Conservation (phyloP, 2,329 filamentous ascomycete genomes). For the Neonectria faginata region DNA sequence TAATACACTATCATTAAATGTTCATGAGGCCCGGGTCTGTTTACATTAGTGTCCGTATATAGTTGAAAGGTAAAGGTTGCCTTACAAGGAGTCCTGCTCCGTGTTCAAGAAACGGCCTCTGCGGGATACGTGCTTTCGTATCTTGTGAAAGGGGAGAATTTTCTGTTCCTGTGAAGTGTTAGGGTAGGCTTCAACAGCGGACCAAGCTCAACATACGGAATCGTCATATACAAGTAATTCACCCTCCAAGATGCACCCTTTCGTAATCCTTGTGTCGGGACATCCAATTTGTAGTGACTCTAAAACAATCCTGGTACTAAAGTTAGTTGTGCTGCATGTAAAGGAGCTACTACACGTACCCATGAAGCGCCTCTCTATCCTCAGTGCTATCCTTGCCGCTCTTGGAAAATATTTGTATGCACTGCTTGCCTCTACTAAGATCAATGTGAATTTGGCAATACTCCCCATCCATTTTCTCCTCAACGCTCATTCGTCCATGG, state of each 20-base stretch:
- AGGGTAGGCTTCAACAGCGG: slow-evolving; percentile 6
- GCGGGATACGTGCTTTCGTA: slow-evolving; percentile 82
- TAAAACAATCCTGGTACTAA: slow-evolving; percentile 63
- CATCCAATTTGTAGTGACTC: slow-evolving; percentile 73
- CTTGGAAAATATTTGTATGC: slow-evolving; percentile 89
- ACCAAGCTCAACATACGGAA: slow-evolving; percentile 51
- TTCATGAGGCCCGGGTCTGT: slow-evolving; percentile 62
- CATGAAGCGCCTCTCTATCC: slow-evolving; percentile 73
- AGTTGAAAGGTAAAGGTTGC: slow-evolving; percentile 10
- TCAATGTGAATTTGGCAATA: slow-evolving; percentile 92
- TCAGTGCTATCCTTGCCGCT: slow-evolving; percentile 88
- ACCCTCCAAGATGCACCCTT: slow-evolving; percentile 82
- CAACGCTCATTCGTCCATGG: slow-evolving; percentile 74
- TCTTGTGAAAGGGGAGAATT: slow-evolving; percentile 82
- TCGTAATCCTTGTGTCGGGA: slow-evolving; percentile 67
- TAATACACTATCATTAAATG: slow-evolving; percentile 73
- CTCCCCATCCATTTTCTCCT: slow-evolving; percentile 88
- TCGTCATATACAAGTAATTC: slow-evolving; percentile 85
- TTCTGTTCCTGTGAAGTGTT: slow-evolving; percentile 59
- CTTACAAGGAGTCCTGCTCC: slow-evolving; percentile 75
- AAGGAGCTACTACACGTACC: slow-evolving; percentile 50
- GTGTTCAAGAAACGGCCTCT: slow-evolving; percentile 78
- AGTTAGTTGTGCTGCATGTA: background rate
- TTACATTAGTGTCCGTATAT: slow-evolving; percentile 33
- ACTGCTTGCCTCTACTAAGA: slow-evolving; percentile 62